Base-by-base conservation (phyloP, 352 stramenopile species). In the Globisporangium spiculum region DNA sequence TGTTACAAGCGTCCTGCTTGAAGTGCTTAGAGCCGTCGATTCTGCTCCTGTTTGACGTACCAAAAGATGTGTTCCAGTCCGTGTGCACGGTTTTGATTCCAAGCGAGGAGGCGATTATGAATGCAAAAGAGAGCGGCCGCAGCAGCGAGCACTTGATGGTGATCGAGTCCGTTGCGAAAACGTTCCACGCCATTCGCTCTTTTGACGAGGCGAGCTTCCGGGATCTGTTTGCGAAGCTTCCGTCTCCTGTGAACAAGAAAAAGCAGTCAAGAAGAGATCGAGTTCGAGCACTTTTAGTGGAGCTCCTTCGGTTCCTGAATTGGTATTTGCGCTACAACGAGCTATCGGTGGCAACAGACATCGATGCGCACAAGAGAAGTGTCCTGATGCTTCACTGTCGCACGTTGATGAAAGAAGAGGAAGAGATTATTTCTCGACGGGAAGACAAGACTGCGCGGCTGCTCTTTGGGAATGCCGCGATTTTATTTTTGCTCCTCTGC, bases 381-480 rank as follows among this genome's bases (percentile, higher is more conserved):
- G 61, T 75, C 9, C 32, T 88, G 24, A 84, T 88, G 80, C 63
- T 65, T 3, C 56, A 81, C 27, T 90, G 81, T 59, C 81, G 77
- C 18, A 69, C 59, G 20, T 63, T 93, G 59, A 82, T 93, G 67
- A 93, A 93, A 61, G 81, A 93, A 54, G 84, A 91, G 71, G 83
- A 91, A 63, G 75, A 83, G 6, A 75, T 60, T n/a, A 55, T 82
- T 3, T 65, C 71, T 14, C 76, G 70, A n/a, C 79, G 70, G 24
- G 80, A 86, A 56, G 73, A 76, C 27, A 88, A 81, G 58, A 79
- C 64, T 0, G 66, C 83, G 8, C 75, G 69, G 22, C 76, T 79
- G 34, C 71, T 91, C 3, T 81, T 89, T 65, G 77, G 79, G 0
- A 80, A 81, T 53, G 75, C 80, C 32, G 74, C 80, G 1, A 79